These are phyloP conservation scores for Obelidium mucronatum DNA, from an alignment of 192 early-diverging fungal species.

Conservation along the genomic window DNA sequence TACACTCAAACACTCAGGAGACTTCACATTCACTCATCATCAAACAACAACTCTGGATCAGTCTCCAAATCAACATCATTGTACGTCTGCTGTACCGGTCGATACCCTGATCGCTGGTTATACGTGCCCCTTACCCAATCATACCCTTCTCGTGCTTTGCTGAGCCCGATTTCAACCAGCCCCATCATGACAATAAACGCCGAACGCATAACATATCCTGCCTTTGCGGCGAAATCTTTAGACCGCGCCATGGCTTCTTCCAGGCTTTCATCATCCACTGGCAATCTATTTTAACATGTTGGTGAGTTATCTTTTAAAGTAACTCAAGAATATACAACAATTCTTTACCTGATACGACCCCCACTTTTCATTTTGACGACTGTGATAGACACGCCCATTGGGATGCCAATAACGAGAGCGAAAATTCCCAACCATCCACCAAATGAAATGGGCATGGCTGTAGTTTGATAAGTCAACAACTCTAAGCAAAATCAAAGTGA, in stretches of 20 bases:
- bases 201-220: conserved; percentile 12
- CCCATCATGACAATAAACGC: conserved; percentile 24
- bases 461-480: not conserved
- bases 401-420: conserved; percentile 40
- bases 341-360: conserved; percentile 46
- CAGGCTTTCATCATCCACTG: conserved; percentile 31
- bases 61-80: conserved; percentile 30
- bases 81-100: conserved; percentile 6
- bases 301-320: not conserved
- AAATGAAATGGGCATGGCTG: conserved; percentile 29
- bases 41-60: conserved; percentile 18
- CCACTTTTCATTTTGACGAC: conserved; percentile 38
- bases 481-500: not conserved
- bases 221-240: conserved; percentile 23
- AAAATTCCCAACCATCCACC: conserved; percentile 42
- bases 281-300: conserved; percentile 28
- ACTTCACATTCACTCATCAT: conserved; percentile 22
- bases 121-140: conserved; percentile 30
- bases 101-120: conserved; percentile 16
- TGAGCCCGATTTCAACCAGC: conserved; percentile 35
- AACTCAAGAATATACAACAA: not conserved
- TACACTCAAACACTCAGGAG: too few species aligned
- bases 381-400: conserved; percentile 34
- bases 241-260: not conserved
- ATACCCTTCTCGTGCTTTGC: conserved; percentile 17